Evolutionary conservation across 129 eudicot genomes (phyloP).

Genomic region (Artemisia annua): DNA sequence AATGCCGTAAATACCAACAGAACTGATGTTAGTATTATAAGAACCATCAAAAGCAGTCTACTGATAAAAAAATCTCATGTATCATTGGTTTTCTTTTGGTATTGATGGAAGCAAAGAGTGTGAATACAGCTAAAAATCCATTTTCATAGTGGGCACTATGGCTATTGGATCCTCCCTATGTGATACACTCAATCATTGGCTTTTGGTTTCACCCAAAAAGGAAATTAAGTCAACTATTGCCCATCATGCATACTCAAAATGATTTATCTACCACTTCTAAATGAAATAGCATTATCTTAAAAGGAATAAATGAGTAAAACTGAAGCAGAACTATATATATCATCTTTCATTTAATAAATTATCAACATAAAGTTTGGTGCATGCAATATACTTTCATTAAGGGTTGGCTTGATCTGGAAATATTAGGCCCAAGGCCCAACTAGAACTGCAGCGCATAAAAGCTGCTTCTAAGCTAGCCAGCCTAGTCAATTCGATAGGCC

Average conservation of each 20-base stretch:
- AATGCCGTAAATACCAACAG: too few relatives aligned
- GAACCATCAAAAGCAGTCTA: neutral
- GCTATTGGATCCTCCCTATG: conserved; percentile 17
- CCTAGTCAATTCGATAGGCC: neutral
- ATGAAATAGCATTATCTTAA: too few relatives aligned
- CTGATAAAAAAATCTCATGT: neutral
- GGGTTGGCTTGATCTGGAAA: too few relatives aligned
- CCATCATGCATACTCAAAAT: neutral
- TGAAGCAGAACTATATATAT: neutral
- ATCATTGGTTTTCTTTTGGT: conserved; percentile 12
- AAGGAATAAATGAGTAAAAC: neutral
- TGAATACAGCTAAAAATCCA: conserved; percentile 34
- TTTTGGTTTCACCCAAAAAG: conserved; percentile 8
- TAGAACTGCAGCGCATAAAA: too few relatives aligned
- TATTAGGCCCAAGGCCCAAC: too few relatives aligned
- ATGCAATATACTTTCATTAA: too few relatives aligned
- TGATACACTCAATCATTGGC: conserved; percentile 19
- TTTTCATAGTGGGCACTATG: conserved; percentile 37
- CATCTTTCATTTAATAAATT: too few relatives aligned
- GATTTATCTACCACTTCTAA: neutral
- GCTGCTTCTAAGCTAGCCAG: neutral
- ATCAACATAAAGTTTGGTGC: too few relatives aligned
- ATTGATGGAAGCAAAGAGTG: conserved; percentile 15
- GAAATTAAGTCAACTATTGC: conserved; percentile 19
- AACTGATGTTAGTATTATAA: neutral